These are phyloP conservation scores for Metschnikowia proteae DNA, from an alignment of 805 yeast genomes.

Conservation along the genomic window DNA sequence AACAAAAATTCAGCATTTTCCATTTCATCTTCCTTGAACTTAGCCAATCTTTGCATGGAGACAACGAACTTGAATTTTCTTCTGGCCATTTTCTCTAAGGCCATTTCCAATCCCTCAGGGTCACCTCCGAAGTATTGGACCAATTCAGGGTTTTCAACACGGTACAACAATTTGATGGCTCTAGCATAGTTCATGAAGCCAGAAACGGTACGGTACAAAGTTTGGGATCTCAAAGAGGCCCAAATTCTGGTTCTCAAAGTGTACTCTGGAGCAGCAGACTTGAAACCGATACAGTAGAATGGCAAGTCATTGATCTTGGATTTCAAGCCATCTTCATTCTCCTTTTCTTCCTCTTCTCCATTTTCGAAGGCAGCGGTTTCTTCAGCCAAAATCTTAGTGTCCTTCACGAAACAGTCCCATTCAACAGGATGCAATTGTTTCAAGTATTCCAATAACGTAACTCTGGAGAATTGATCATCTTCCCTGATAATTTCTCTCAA, in stretches of 20 bases:
- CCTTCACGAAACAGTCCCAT: conserved; percentile 56
- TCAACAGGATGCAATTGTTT: conserved; percentile 54
- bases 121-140: conserved; percentile 99
- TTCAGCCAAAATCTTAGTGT: conserved; percentile 51
- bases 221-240: conserved; percentile 47
- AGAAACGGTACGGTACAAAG: conserved; percentile 44
- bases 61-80: conserved; percentile 62
- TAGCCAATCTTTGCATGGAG: conserved; percentile 58
- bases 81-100: conserved; percentile 70
- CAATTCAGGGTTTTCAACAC: conserved; percentile 53
- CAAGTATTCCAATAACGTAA: conserved; percentile 52
- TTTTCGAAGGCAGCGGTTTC: conserved; percentile 75
- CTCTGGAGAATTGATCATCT: conserved; percentile 57
- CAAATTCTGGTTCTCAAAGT: conserved; percentile 45
- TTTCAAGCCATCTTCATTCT: conserved; percentile 62
- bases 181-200: conserved; percentile 48
- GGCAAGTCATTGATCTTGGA: conserved; percentile 65
- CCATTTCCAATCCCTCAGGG: conserved; percentile 93
- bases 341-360: conserved; percentile 42
- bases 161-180: conserved; percentile 43
- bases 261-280: conserved; percentile 46
- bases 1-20: conserved; percentile 57
- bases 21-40: conserved; percentile 53
- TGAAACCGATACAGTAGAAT: conserved; percentile 46
- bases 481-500: conserved; percentile 76